Conservation (phyloP, 2,329 filamentous ascomycete species). For the Dissoconium aciculare region DNA sequence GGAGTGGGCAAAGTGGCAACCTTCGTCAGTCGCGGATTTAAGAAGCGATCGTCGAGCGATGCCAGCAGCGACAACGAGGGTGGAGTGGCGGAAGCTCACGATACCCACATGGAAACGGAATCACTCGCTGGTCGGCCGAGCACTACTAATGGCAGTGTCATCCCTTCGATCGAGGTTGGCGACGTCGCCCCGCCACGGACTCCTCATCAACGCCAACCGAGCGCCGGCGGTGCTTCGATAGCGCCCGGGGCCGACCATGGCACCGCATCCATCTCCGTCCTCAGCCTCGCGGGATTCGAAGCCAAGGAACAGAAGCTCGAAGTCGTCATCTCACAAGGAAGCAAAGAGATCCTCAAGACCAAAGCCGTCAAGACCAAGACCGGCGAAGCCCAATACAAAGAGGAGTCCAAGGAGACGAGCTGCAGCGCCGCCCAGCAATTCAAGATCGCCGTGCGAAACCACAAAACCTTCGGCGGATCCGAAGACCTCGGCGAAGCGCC, state of each 20-base stretch:
- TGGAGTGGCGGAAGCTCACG: conserved; percentile 13
- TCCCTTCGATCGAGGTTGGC: conserved; percentile 10
- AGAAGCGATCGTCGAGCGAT: conserved; percentile 36
- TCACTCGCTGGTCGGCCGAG: conserved; percentile 10
- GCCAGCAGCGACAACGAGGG: conserved; percentile 11
- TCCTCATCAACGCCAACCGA: conserved; percentile 33
- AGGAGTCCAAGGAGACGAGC: conserved; percentile 41
- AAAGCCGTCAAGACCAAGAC: conserved; percentile 66
- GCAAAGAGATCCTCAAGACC: conserved; percentile 77
- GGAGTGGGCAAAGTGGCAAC: conserved; percentile 79
- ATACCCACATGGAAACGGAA: conserved; percentile 18
- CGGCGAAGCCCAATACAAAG: conserved; percentile 52
- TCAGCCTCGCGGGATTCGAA: conserved; percentile 65
- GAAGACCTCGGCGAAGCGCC: conserved; percentile 70
- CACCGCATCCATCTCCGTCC: conserved; percentile 62
- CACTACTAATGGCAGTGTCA: conserved; percentile 12
- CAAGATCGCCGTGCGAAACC: conserved; percentile 71
- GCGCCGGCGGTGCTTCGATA: conserved; percentile 24
- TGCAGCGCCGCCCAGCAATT: conserved; percentile 76
- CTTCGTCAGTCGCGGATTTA: conserved; percentile 76
- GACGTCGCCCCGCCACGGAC: conserved; percentile 16
- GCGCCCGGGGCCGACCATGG: conserved; percentile 43
- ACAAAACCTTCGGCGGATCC: conserved; percentile 70
- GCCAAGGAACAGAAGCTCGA: conserved; percentile 22
- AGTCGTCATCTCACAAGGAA: conserved; percentile 28